Percentiles rank a stretch among this genome's conserved stretches.
Conservation (phyloP, 345 rosid species). For the Melaleuca alternifolia region DNA sequence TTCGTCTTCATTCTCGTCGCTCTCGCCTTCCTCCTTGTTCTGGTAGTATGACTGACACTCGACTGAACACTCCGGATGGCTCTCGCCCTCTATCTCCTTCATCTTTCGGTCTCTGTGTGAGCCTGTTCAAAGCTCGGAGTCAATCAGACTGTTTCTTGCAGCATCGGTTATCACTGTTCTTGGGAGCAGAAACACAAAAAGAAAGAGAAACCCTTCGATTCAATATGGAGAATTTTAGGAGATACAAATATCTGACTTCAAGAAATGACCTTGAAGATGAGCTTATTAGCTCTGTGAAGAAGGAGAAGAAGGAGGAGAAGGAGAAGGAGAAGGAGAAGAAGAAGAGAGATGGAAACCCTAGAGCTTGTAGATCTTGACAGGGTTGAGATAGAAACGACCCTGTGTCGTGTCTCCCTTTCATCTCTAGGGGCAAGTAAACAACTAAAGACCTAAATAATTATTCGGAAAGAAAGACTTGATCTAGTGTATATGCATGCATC, state of each 20-base stretch:
- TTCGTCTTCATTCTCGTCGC: conserved; percentile 8
- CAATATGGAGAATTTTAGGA: background rate
- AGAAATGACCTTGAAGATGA: background rate
- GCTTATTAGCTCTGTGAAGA: background rate
- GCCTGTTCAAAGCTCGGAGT: background rate
- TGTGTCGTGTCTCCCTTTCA: background rate
- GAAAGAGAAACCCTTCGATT: background rate
- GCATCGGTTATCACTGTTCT: background rate
- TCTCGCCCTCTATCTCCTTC: background rate
- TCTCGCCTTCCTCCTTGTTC: conserved; percentile 14
- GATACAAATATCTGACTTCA: background rate
- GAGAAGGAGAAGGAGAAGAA: background rate
- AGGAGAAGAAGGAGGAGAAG: background rate
- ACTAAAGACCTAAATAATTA: background rate
- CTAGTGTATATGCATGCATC: background rate
- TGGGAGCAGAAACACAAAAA: background rate
- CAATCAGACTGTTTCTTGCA: background rate
- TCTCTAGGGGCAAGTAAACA: background rate
- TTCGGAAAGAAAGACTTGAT: background rate
- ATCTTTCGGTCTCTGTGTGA: background rate
- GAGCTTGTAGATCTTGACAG: background rate
- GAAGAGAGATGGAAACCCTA: background rate
- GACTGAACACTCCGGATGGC: background rate
- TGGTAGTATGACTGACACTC: background rate
- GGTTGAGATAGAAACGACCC: background rate